Base-by-base conservation (phyloP, 1,284 basidiomycete genomes). In the Cystobasidium slooffiae region DNA sequence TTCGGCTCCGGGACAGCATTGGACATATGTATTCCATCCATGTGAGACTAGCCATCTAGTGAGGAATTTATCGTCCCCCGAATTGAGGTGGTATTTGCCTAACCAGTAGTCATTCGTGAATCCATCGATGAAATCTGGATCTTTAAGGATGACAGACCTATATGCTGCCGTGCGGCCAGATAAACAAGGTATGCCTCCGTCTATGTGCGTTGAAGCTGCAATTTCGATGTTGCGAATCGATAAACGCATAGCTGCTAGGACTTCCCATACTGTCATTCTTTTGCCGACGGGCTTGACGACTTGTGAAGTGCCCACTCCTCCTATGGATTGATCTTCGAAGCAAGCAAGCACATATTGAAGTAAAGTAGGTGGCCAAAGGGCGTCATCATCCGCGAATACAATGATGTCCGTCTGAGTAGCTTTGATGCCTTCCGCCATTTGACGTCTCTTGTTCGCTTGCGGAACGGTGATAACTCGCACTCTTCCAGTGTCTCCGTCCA, bases 11-110 rank as follows among this genome's bases (percentile, higher is more conserved):
- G 89, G 89, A 85, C 92, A 94, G 80, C 89, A 90, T 82, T 95
- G 93, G 56, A 94, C 92, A 82, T 93, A 94, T 18, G 93, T 95
- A 82, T 87, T 90, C 93, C 93, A 96, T 18, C 93, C 92, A 81
- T 94, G 76, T 81, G 88, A 90, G 76, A 95, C 93, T 91, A 94
- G 93, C 93, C 93, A 96, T 46, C 93, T 86, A n/a, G 93, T 95
- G 80, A 95, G 85, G 84, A 93, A 95, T 84, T 95, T 95, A 86
- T 94, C 92, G 41, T 75, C 92, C 44, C 92, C 91, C 3, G 91
- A 93, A 83, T 94, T 94, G 78, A 94, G 88, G 82, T 93, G 92
- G 83, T 94, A 95, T 83, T 93, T 94, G 75, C 89, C 92, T 62
- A 94, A 83, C 93, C 93, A 94, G 81, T 89, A 92, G 82, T 95